Percentiles rank a stretch among this genome's conserved stretches.
Conservation (phyloP, 257 asterid genomes). For the Fraxinus anomala region DNA sequence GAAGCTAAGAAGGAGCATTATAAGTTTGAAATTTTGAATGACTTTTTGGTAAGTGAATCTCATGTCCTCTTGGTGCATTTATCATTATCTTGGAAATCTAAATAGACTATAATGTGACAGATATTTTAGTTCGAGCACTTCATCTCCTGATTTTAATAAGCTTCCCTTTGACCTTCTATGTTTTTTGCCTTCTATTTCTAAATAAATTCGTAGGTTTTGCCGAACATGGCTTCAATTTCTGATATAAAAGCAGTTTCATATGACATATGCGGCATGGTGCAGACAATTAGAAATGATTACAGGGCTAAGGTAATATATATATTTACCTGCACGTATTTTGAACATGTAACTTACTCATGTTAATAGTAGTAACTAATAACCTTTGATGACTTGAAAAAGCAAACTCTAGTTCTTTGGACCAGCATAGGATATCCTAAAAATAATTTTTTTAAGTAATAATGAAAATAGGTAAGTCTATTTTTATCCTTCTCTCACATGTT, state of each 20-base stretch:
- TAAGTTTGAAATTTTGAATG: constrained; percentile 65
- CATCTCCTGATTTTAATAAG: constrained; percentile 18
- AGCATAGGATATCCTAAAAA: background rate
- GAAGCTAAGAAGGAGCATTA: constrained; percentile 88
- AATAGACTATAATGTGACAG: background rate
- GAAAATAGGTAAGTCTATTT: too few species aligned
- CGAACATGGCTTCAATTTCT: constrained; percentile 86
- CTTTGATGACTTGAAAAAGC: background rate
- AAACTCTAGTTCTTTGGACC: background rate
- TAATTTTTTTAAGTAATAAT: background rate
- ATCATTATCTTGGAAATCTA: constrained; percentile 7
- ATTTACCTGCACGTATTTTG: background rate
- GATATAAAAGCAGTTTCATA: constrained; percentile 87
- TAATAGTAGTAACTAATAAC: background rate
- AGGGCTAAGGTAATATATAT: constrained; percentile 67
- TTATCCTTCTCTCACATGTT: too few species aligned
- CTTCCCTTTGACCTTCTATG: constrained; percentile 17
- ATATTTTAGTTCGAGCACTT: constrained; percentile 19
- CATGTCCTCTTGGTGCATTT: constrained; percentile 13
- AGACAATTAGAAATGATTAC: constrained; percentile 68
- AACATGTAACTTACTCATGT: too few species aligned
- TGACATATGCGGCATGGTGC: constrained; percentile 79
- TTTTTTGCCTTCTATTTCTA: constrained; percentile 29
- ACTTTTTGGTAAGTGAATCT: constrained; percentile 75
- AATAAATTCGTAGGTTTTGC: constrained; percentile 64